Evolutionary conservation across 116 monocot species (phyloP), one percentile per base, ranked within the genome.

Genomic region (Posidonia oceanica): DNA sequence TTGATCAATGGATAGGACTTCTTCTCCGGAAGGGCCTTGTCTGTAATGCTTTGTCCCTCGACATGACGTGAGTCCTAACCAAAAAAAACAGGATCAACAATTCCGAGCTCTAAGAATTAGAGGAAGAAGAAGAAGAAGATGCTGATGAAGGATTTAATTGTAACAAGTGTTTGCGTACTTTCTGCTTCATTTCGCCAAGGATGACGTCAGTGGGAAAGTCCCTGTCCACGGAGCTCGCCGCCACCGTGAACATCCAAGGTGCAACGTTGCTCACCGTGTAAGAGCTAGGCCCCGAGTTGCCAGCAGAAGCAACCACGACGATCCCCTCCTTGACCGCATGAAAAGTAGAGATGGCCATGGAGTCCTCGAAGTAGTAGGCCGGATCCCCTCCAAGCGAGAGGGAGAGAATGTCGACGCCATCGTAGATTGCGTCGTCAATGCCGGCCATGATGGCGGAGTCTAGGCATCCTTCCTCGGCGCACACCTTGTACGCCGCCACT

Each of bases 331-430:
- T 60, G 12, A 75, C 66, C 13, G 80, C 80, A 36, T 80, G 80
- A 42, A 80, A 75, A 7, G 80, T 14, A 0, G 71, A 75, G 51
- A 80, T 65, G 1, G 80, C 70, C 8, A 75, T 29, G 14, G 58
- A 56, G 17, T 80, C 80, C 2, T 7, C 5, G 22, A 70, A 42
- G 36, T 21, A 75, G 66, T 74, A 72, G 16, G 0, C 0, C 3
- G 72, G 18, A 4, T 48, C 21, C 3, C 86, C 81, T 14, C 84
- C 93, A 12, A 88, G 76, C 10, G 94, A 94, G 17, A 89, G 40
- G 3, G 94, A 94, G 53, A 94, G 62, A 8, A 94, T 85, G 63
- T 90, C 78, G 3, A 94, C 89, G 13, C 90, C 90, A 23, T 94
- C 94, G 7, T 74, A 61, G 36, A 94, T 87, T 3, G 94, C 94